A percentile compares a stretch with the other conserved stretches of the same genome.
These are phyloP conservation scores for Fraxinus pennsylvanica DNA, from an alignment of 257 asterid genomes.

Conservation along the genomic window DNA sequence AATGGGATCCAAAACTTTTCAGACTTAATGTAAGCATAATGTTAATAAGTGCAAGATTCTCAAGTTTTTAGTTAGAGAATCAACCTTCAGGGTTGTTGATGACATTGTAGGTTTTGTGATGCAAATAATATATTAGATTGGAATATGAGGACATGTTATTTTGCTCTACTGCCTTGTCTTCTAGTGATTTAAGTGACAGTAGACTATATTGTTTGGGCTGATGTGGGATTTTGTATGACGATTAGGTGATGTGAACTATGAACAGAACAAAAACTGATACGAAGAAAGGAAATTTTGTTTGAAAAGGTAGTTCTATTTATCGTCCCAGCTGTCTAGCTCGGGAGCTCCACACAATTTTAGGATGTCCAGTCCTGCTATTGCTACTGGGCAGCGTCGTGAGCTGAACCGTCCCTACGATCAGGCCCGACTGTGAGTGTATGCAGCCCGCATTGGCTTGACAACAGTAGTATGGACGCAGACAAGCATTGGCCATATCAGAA, in stretches of 20 bases:
- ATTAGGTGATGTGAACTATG: not conserved
- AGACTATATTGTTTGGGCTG: not conserved
- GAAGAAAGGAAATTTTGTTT: not conserved
- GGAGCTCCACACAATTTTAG: not conserved
- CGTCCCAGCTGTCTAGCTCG: not conserved
- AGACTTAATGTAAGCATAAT: not conserved
- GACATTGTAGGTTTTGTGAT: constrained; percentile 5
- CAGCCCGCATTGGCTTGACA: not conserved
- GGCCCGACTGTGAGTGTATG: not conserved
- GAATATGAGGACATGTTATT: constrained; percentile 4
- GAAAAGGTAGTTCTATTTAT: too few relatives aligned
- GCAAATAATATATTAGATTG: constrained; percentile 1
- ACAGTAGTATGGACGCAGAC: too few relatives aligned
- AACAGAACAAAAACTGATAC: not conserved
- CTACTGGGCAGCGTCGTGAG: not conserved
- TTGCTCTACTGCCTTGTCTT: not conserved
- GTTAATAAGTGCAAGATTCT: constrained; percentile 12
- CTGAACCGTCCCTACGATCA: not conserved
- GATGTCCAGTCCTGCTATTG: not conserved
- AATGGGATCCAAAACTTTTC: not conserved
- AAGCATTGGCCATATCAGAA: not conserved
- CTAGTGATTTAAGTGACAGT: not conserved
- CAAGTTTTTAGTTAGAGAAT: constrained; percentile 24
- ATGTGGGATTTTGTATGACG: not conserved
- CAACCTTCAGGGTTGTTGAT: constrained; percentile 5